Evolutionary conservation across 305 asterid genomes (phyloP).

Genomic region (Fraxinus latifolia): DNA sequence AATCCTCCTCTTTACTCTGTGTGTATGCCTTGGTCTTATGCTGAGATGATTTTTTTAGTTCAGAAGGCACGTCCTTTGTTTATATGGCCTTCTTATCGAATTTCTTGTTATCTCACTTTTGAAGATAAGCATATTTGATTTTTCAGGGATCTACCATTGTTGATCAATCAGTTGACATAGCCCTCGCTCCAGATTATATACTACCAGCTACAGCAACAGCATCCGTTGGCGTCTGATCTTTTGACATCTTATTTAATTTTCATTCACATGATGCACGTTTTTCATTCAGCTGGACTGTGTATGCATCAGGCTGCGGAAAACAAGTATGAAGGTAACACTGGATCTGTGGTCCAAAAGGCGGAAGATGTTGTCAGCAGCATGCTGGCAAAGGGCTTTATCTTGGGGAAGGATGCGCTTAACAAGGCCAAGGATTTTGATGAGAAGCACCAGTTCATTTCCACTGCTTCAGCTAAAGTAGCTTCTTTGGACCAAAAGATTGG

Average conservation of each 20-base stretch:
- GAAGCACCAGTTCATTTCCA: conserved; percentile 58
- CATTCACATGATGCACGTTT: neutral
- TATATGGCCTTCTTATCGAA: neutral
- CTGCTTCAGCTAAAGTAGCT: conserved; percentile 68
- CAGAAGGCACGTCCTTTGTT: neutral
- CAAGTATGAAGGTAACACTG: conserved; percentile 32
- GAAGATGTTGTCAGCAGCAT: conserved; percentile 72
- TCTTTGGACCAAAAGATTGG: conserved; percentile 68
- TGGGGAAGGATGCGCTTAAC: conserved; percentile 66
- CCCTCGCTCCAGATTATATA: conserved; percentile 47
- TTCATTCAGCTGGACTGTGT: neutral
- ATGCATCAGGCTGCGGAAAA: conserved; percentile 42
- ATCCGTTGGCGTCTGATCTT: conserved; percentile 31
- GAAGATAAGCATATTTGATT: neutral
- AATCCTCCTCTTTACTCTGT: neutral
- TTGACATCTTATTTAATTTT: neutral
- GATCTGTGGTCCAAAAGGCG: conserved; percentile 58
- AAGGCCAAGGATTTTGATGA: conserved; percentile 70
- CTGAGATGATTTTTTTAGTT: neutral
- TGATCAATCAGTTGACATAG: conserved; percentile 60
- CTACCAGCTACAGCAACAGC: conserved; percentile 45
- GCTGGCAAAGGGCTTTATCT: conserved; percentile 66
- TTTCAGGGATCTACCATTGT: conserved; percentile 71
- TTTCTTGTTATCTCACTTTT: neutral
- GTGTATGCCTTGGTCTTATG: neutral